Base-by-base conservation (phyloP, 371 early-diverging fungal genomes). In the Saksenaea vasiformis region DNA sequence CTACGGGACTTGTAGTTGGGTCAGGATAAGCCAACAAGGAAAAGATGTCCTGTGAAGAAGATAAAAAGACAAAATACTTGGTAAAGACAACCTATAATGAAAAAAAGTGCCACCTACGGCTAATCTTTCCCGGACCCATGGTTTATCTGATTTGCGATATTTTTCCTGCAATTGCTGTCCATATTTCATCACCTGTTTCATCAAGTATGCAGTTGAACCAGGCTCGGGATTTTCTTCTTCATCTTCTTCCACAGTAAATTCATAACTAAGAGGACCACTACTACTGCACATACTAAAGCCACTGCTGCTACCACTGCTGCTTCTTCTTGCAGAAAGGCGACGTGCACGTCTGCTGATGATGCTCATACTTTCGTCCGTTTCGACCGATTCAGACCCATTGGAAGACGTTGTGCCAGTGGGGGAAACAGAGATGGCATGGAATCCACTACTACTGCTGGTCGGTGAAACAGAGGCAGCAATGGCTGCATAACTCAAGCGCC, bases 1-100 rank as follows among this genome's bases (percentile, higher is more conserved):
- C 70, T 9, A 87, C 75, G 27, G 88, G 83, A 65, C 86, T 85
- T 35, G 72, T 61, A 14, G 65, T 62, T 8, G 87, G 87, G 41
- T 92, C 87, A 3, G 83, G 69, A 64, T 97, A 95, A 2, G 95
- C 95, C 35, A 94, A 67, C 35, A 95, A 74, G 22, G 94, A 87
- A 67, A 93, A 94, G 22, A 76, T 70, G 58, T 78, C 76, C 76
- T 77, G 56, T 24, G 56, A 53, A 56, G 11, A 28, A 54, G 51
- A 9, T n/a, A 38, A 28, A n/a, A 54, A 27, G 13, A 19, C 28
- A 31, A 35, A 1, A 17, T 22, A 38, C 7, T 0, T 17, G 13
- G 31, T 3, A 34, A 27, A 31, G 8, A 13, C 19, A 27, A 53
- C 15, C 22, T 51, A 19, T 60, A 13, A 51, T 36, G 14, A 37